These are phyloP conservation scores for Tillandsia leiboldiana DNA, from an alignment of 176 grass and related monocot genomes.

Conservation along the genomic window DNA sequence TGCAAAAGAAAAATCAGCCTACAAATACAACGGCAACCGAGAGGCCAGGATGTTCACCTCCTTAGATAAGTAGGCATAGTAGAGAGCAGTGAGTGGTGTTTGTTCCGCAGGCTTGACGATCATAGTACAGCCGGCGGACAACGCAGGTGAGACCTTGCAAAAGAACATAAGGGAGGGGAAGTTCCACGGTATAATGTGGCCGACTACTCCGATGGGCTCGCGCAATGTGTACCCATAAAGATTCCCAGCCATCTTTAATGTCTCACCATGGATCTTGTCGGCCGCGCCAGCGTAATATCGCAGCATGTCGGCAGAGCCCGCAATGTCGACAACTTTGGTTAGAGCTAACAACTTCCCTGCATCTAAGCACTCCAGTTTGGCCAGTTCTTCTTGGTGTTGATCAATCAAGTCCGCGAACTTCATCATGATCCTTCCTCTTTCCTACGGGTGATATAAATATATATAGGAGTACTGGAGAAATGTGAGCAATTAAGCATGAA, in stretches of 20 bases:
- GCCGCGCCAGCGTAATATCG: slow-evolving; percentile 8
- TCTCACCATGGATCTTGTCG: slow-evolving; percentile 19
- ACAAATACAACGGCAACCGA: too few species aligned
- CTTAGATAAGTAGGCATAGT: slow-evolving; percentile 24
- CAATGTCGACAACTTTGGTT: slow-evolving; percentile 26
- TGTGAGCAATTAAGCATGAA: neutral
- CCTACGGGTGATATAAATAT: slow-evolving; percentile 15
- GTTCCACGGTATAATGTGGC: slow-evolving; percentile 52
- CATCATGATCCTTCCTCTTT: slow-evolving; percentile 40
- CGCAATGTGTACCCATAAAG: slow-evolving; percentile 37
- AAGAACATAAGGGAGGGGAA: slow-evolving; percentile 43
- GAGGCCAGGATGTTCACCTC: slow-evolving; percentile 20
- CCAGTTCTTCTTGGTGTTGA: slow-evolving; percentile 37
- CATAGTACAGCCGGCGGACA: slow-evolving; percentile 45
- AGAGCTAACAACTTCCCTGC: slow-evolving; percentile 40
- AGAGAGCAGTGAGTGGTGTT: slow-evolving; percentile 37
- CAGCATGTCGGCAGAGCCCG: neutral
- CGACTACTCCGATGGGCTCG: slow-evolving; percentile 43
- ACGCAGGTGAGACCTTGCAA: slow-evolving; percentile 33
- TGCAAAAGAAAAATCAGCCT: neutral
- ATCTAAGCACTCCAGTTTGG: slow-evolving; percentile 40
- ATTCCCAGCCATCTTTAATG: slow-evolving; percentile 12
- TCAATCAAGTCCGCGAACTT: slow-evolving; percentile 47
- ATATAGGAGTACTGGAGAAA: neutral
- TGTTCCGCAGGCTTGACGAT: slow-evolving; percentile 53